These are phyloP conservation scores for Trapa bicornis DNA, from an alignment of 345 rosid genomes.

Conservation along the genomic window DNA sequence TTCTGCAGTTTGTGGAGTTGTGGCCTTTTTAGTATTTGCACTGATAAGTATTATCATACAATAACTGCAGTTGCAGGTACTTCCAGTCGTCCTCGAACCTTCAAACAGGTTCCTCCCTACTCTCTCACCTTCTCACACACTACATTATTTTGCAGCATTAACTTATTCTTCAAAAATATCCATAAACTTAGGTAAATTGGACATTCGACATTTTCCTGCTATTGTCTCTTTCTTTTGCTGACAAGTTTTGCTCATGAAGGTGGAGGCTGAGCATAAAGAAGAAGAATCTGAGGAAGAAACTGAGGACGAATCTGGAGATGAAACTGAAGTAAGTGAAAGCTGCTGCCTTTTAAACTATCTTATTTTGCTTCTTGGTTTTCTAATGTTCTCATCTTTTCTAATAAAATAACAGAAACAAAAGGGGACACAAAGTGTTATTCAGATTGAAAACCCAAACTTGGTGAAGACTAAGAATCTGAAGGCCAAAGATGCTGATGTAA, in stretches of 20 bases:
- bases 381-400: slow-evolving; percentile 2
- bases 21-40: not conserved
- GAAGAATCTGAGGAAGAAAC: slow-evolving; percentile 45
- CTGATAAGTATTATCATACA: not conserved
- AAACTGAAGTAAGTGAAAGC: slow-evolving; percentile 18
- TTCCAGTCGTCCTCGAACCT: slow-evolving; percentile 69
- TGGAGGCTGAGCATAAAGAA: slow-evolving; percentile 45
- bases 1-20: not conserved
- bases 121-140: slow-evolving; percentile 3
- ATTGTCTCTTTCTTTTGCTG: not conserved
- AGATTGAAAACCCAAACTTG: slow-evolving; percentile 79
- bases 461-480: slow-evolving; percentile 57
- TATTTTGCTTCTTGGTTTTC: not conserved
- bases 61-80: slow-evolving; percentile 71
- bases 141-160: not conserved
- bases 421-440: slow-evolving; percentile 69
- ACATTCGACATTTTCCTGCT: not conserved
- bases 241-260: slow-evolving; percentile 15
- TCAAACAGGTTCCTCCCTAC: slow-evolving; percentile 41
- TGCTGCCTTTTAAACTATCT: not conserved
- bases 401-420: slow-evolving; percentile 49
- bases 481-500: slow-evolving; percentile 69
- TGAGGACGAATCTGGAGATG: slow-evolving; percentile 51
- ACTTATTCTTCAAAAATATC: not conserved
- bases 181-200: not conserved